Evolutionary conservation across 768 basidiomycete species (phyloP), one percentile per base, ranked within the genome.

Genomic region (Rhodotorula sphaerocarpa): DNA sequence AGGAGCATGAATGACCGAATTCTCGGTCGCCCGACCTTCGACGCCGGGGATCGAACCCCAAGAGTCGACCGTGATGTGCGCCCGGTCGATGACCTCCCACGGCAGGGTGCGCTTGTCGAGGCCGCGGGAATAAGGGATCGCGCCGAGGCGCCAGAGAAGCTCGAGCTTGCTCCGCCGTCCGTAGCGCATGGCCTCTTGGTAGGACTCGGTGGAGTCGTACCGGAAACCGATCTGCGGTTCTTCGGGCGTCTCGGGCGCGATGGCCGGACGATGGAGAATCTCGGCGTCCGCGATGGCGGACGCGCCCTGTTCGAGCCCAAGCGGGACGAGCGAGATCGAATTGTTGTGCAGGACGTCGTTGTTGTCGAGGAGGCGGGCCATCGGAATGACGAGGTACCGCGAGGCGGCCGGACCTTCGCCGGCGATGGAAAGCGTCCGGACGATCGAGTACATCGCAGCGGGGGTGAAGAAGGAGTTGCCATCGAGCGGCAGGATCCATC

Each of bases 151-250:
- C 73, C 73, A 74, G 10, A 74, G 71, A 27, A 74, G 59, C 44
- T 73, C 70, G 55, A 74, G 72, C 61, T 74, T 74, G 56, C 69
- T 69, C 20, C 73, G 57, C 2, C 72, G 69, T 11, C 73, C 73
- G 66, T 74, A 74, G 14, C 73, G 67, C 71, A 74, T 73, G 51
- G 63, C 61, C 51, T 67, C 64, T 59, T 68, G 70, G 67, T 59
- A 72, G 27, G 63, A 58, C 57, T 65, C 66, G 21, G 62, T 61
- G 34, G 72, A 69, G 50, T 73, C 72, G 61, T 66, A 73, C 25
- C 73, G 70, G 70, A 74, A 74, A 30, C 70, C 73, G 43, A 74
- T 45, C 44, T 74, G 73, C 9, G 73, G 73, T 55, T 74, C 73
- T 50, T 73, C 72, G 6, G 70, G 70, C 36, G 72, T 64, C 28